Evolutionary conservation across 345 rosid genomes (phyloP).

Genomic region (Eucalyptus virginea): DNA sequence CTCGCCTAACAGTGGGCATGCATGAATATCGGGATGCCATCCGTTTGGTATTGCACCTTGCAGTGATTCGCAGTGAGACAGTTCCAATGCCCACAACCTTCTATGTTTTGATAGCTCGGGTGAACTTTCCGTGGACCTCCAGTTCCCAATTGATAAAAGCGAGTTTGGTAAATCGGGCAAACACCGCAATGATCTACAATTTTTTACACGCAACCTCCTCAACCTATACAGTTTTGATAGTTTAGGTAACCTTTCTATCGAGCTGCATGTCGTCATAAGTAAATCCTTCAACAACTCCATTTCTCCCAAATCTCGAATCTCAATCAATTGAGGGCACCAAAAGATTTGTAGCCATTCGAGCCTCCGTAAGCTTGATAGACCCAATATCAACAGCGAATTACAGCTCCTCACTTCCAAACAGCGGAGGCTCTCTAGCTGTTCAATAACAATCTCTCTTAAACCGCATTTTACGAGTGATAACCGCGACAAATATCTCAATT

Average conservation of each 20-base stretch:
- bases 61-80: not conserved
- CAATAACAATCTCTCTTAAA: not conserved
- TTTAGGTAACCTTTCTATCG: not conserved
- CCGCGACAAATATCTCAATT: not conserved
- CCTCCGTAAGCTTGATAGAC: not conserved
- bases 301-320: not conserved
- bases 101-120: not conserved
- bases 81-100: rapidly evolving
- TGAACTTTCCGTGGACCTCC: not conserved
- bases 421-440: not conserved
- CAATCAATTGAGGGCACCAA: rapidly evolving
- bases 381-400: rapidly evolving
- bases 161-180: not conserved
- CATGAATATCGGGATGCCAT: not conserved
- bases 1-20: not conserved
- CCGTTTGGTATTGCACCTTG: not conserved
- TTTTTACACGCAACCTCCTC: rapidly evolving
- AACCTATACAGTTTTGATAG: not conserved
- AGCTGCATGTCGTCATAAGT: rapidly evolving
- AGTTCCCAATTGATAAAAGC: not conserved
- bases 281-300: rapidly evolving
- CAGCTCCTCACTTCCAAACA: rapidly evolving
- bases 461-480: rapidly evolving
- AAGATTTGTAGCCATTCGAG: rapidly evolving
- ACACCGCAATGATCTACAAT: not conserved